Evolutionary conservation across 352 stramenopile species (phyloP), one percentile per base, ranked within the genome.

Genomic region (Phytophthora syringae): DNA sequence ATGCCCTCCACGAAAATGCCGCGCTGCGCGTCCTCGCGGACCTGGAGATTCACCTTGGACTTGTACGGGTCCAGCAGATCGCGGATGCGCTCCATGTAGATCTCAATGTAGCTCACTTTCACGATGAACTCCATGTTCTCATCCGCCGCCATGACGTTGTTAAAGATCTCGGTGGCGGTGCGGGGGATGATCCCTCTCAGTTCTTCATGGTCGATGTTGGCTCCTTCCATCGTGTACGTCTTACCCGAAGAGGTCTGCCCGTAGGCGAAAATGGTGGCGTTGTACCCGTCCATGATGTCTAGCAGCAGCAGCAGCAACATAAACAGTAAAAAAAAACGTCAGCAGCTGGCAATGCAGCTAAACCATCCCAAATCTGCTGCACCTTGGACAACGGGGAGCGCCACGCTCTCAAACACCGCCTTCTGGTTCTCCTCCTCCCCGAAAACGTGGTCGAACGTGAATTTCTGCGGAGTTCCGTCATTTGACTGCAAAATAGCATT

Each of bases 11-110:
- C 90, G 57, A 98, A 98, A 34, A 98, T 92, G 32, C 95, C 94
- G 21, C 88, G 81, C 50, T 95, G 74, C 2, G 79, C 69, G 65
- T 98, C 89, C 67, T 97, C 93, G 18, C 93, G 86, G 15, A 98
- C 86, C 61, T 95, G 90, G 20, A 98, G 64, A 64, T 97, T 98
- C 16, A 93, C 79, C 62, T 97, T 95, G 30, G 89, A 93, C 62
- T 96, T 95, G 76, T 95, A 95, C 51, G 80, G 77, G 62, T 98
- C 91, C 42, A 98, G 72, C 13, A 98, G 70, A 61, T 98, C 95
- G 18, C 92, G 83, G 51, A 98, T 98, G 25, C 84, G 81, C 72
- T 98, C 95, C 87, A 98, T 97, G 78, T 98, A 98, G 60, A 98
- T 98, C 77, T 98, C 95, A 59, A 98, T 96, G 82, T 98, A 98